Conservation (phyloP, 2,329 filamentous ascomycete genomes). For the Tolypocladium tundrense region DNA sequence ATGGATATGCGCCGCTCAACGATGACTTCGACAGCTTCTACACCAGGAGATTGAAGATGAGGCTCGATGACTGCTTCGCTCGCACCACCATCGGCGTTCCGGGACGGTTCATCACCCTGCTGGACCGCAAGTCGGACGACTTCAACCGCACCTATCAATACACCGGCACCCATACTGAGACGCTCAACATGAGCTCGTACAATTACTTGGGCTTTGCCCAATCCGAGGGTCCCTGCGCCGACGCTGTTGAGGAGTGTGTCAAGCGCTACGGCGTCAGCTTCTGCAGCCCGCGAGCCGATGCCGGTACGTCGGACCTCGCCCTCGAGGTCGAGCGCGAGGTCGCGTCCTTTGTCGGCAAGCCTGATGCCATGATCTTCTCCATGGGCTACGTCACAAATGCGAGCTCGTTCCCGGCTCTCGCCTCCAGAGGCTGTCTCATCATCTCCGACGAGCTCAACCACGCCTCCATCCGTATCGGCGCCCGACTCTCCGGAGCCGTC, state of each 20-base stretch:
- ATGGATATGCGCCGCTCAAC: constrained; percentile 91
- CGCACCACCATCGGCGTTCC: constrained; percentile 88
- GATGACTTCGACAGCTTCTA: constrained; percentile 99
- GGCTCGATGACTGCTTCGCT: constrained; percentile 95
- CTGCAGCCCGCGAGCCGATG: constrained; percentile 72
- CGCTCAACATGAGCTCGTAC: constrained; percentile 97
- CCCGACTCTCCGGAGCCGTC: constrained; percentile 86
- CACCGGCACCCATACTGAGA: constrained; percentile 85
- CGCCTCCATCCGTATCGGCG: constrained; percentile 90
- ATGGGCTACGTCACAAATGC: constrained; percentile 99
- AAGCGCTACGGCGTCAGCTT: constrained; percentile 77
- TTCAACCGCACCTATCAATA: constrained; percentile 85
- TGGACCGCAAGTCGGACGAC: constrained; percentile 84
- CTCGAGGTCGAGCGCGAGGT: constrained; percentile 83
- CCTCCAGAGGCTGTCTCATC: constrained; percentile 86
- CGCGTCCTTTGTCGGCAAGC: constrained; percentile 87
- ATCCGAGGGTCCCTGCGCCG: constrained; percentile 91
- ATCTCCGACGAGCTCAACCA: constrained; percentile 98
- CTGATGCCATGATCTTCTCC: constrained; percentile 90
- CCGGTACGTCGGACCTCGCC: constrained; percentile 78
- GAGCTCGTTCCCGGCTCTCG: constrained; percentile 81
- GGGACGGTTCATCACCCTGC: constrained; percentile 82
- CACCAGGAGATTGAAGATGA: constrained; percentile 79
- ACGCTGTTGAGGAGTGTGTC: constrained; percentile 78
- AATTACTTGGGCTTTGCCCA: constrained; percentile 98